phyloP scores from a whole-genome alignment of 768 basidiomycete genomes.

The Naganishia vishniacii region DNA sequence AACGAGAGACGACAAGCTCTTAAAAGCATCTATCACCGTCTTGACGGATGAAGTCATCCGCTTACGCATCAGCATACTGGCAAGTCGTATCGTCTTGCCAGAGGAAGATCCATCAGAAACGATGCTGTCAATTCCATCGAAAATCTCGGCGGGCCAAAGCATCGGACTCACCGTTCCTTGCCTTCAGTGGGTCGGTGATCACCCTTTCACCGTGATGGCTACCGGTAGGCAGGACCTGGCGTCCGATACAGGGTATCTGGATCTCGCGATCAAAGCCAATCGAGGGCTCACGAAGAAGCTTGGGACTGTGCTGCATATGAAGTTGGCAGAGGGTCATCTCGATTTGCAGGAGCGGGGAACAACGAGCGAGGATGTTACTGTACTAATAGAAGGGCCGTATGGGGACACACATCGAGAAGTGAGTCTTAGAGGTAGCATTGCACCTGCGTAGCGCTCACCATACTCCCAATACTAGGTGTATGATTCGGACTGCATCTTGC shows the following conservation, averaged over 20 bases:
- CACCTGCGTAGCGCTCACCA: too few species aligned
- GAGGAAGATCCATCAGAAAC: neutral
- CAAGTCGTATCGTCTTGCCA: neutral
- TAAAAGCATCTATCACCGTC: neutral
- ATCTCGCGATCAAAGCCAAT: constrained; percentile 16
- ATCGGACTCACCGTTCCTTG: neutral
- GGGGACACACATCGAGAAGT: neutral
- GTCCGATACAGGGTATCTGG: neutral
- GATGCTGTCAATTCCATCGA: neutral
- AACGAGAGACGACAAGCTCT: too few species aligned
- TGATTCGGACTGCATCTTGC: constrained; percentile 1
- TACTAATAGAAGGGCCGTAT: constrained; percentile 7
- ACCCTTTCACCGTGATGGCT: constrained; percentile 16
- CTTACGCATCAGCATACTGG: neutral
- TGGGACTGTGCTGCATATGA: neutral
- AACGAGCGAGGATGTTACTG: neutral
- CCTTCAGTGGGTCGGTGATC: constrained; percentile 7
- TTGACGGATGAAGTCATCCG: neutral
- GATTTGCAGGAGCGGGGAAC: neutral
- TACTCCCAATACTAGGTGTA: neutral
- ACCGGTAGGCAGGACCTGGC: neutral
- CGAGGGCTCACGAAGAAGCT: constrained; percentile 1
- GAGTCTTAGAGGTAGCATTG: too few species aligned
- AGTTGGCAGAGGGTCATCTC: neutral
- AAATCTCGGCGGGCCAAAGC: neutral